Percentiles rank a stretch among this genome's conserved stretches.
Conservation (phyloP, 2,329 filamentous ascomycete genomes). For the Coccinonectria pachysandricola region DNA sequence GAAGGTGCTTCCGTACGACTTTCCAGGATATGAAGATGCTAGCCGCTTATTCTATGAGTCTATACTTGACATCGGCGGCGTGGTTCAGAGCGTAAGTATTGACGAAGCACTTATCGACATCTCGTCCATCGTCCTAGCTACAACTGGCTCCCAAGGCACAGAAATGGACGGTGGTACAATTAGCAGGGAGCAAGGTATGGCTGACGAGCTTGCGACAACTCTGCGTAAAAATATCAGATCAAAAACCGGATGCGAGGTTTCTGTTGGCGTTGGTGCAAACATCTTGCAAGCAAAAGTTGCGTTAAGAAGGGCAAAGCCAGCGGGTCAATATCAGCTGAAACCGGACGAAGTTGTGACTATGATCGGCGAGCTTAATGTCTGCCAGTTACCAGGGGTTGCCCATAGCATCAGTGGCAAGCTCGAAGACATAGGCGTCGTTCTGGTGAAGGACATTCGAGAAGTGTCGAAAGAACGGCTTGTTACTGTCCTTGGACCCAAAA, state of each 20-base stretch:
- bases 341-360: constrained; percentile 70
- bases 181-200: constrained; percentile 69
- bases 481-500: constrained; percentile 76
- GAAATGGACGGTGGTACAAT: constrained; percentile 57
- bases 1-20: constrained; percentile 90
- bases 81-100: constrained; percentile 92
- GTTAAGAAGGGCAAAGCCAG: constrained; percentile 83
- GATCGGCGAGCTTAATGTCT: constrained; percentile 66
- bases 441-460: constrained; percentile 73
- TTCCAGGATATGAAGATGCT: constrained; percentile 85
- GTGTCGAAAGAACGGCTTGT: constrained; percentile 66
- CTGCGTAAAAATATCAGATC: constrained; percentile 62
- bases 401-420: constrained; percentile 80
- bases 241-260: constrained; percentile 77
- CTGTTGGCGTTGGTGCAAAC: constrained; percentile 84
- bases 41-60: constrained; percentile 80
- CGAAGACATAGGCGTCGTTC: constrained; percentile 72
- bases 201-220: constrained; percentile 53
- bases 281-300: constrained; percentile 88
- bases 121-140: constrained; percentile 56
- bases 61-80: constrained; percentile 66
- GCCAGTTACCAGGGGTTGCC: constrained; percentile 83
- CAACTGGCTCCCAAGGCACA: constrained; percentile 53
- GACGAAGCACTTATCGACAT: constrained; percentile 90
- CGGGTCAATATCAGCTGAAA: constrained; percentile 81